These are phyloP conservation scores for Trichomonas vaginalis DNA, from an alignment of 208 protist species.

Conservation along the genomic window DNA sequence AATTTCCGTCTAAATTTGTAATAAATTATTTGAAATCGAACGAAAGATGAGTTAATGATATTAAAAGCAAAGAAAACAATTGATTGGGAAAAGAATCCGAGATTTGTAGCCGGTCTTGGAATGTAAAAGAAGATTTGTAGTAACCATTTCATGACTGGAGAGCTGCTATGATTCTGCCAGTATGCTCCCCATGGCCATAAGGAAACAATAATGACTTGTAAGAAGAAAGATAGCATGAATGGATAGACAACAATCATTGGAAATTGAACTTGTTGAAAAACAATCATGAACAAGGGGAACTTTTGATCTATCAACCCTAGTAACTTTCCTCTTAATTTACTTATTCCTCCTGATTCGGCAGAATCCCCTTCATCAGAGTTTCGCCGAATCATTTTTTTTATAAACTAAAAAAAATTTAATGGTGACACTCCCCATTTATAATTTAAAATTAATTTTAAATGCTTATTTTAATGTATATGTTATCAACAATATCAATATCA, in stretches of 20 bases:
- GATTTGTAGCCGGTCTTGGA: no score
- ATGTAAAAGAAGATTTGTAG: no score
- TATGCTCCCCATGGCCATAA: neutral
- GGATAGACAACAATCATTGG: neutral
- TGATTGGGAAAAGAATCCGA: no score
- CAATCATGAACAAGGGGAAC: neutral
- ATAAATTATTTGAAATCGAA: no score
- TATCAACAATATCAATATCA: neutral
- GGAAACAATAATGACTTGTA: neutral
- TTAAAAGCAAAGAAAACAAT: no score
- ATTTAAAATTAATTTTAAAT: neutral
- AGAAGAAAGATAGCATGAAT: neutral
- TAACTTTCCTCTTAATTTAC: neutral
- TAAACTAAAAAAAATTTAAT: neutral
- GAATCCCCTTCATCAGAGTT: neutral
- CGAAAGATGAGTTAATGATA: no score
- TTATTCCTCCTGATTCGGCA: neutral
- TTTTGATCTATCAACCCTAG: neutral
- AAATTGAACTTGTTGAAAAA: neutral
- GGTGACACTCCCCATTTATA: neutral
- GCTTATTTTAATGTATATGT: neutral
- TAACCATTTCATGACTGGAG: neutral
- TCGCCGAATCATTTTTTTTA: neutral
- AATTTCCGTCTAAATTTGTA: no score
- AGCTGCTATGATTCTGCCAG: neutral